These are phyloP conservation scores for Suillus americanus DNA, from an alignment of 768 basidiomycete genomes.

Conservation along the genomic window DNA sequence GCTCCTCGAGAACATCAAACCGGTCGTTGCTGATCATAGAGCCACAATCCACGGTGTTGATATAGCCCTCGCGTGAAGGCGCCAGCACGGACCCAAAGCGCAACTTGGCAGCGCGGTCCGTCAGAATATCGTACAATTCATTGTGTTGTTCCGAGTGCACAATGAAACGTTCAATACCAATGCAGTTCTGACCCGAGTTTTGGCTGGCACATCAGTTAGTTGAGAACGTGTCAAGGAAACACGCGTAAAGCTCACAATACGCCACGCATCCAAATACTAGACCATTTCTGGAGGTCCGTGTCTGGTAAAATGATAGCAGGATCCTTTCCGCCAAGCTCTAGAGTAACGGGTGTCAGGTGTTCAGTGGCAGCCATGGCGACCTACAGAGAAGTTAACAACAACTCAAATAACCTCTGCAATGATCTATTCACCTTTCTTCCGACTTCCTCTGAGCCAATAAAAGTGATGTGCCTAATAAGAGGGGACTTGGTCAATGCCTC, in stretches of 20 bases:
- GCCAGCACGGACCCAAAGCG: conserved; percentile 79
- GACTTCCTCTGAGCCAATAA: conserved; percentile 81
- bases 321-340: conserved; percentile 96
- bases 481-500: conserved; percentile 77
- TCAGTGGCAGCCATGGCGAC: conserved; percentile 83
- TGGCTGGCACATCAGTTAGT: conserved; percentile 50
- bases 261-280: conserved; percentile 85
- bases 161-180: conserved; percentile 92
- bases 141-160: conserved; percentile 81
- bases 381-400: conserved; percentile 35
- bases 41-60: conserved; percentile 79
- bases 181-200: conserved; percentile 94
- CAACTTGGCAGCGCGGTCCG: conserved; percentile 62
- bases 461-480: conserved; percentile 89
- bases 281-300: conserved; percentile 80
- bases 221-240: neutral
- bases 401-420: conserved; percentile 16
- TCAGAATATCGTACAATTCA: conserved; percentile 64
- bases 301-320: conserved; percentile 86
- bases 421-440: conserved; percentile 59
- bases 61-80: conserved; percentile 63
- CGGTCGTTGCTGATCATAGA: conserved; percentile 80
- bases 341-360: conserved; percentile 85
- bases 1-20: conserved; percentile 63
- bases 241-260: conserved; percentile 67